Conservation (phyloP, 1,284 basidiomycete genomes). For the Volvariella surrecta region DNA sequence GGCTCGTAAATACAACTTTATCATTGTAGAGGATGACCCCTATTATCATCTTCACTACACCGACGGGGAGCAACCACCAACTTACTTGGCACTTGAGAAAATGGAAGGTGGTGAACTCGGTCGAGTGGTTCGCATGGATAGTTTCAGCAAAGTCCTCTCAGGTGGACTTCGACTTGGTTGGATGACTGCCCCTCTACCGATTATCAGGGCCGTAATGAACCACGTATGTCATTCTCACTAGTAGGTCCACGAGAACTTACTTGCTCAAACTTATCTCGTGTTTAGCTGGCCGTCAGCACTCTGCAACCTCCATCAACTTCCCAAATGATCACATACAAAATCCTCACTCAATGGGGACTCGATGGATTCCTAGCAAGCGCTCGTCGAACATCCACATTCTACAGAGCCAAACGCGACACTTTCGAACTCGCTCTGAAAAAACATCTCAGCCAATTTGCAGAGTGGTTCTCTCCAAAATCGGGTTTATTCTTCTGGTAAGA, state of each 20-base stretch:
- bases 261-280: background rate
- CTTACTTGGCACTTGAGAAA: constrained; percentile 57
- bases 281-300: constrained; percentile 57
- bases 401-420: constrained; percentile 63
- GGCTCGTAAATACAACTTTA: constrained; percentile 63
- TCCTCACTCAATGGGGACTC: constrained; percentile 69
- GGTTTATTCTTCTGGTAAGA: constrained; percentile 78
- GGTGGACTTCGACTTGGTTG: constrained; percentile 81
- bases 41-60: constrained; percentile 61
- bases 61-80: constrained; percentile 39
- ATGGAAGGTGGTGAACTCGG: constrained; percentile 24
- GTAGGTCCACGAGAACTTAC: background rate
- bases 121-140: constrained; percentile 75
- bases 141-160: constrained; percentile 82
- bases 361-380: constrained; percentile 71
- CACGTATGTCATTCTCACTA: constrained; percentile 37
- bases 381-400: constrained; percentile 63
- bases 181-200: constrained; percentile 66
- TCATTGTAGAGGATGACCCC: constrained; percentile 85
- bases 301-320: constrained; percentile 70
- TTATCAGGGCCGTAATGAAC: constrained; percentile 71
- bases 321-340: constrained; percentile 60
- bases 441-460: constrained; percentile 65
- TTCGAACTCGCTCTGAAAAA: constrained; percentile 68
- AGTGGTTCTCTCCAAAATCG: constrained; percentile 78